These are phyloP conservation scores for Apocynum venetum DNA, from an alignment of 257 asterid genomes.

Conservation along the genomic window DNA sequence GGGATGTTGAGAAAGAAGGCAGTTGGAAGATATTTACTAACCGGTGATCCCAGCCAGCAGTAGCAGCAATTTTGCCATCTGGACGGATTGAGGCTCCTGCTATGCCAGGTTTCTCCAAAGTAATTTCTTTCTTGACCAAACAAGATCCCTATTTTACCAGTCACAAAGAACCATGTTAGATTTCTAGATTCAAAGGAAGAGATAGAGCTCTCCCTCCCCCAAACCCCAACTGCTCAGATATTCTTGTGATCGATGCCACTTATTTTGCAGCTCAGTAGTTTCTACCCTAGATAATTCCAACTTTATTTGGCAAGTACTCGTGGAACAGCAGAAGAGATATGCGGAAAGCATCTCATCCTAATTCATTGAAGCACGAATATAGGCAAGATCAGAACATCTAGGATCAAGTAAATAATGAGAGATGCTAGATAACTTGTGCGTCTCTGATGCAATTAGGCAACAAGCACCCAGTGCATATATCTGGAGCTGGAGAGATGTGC, in stretches of 20 bases:
- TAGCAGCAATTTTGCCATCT: constrained; percentile 67
- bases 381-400: not conserved
- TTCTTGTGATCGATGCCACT: not conserved
- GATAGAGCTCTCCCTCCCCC: not conserved
- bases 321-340: not conserved
- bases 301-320: not conserved
- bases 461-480: not conserved
- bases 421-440: not conserved
- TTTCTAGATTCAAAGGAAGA: not conserved
- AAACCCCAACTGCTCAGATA: not conserved
- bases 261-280: not conserved
- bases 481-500: not conserved
- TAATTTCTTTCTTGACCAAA: constrained; percentile 62
- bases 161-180: not conserved
- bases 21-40: constrained; percentile 10
- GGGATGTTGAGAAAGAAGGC: not conserved
- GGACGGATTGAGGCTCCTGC: constrained; percentile 65
- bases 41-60: constrained; percentile 95
- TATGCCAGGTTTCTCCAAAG: constrained; percentile 70
- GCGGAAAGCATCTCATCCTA: not conserved
- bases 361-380: not conserved
- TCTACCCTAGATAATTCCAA: not conserved
- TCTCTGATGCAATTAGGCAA: not conserved
- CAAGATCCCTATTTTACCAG: constrained; percentile 43
- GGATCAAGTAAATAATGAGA: not conserved